Evolutionary conservation across 148 eudicot species (phyloP), one percentile per base, ranked within the genome.

Genomic region (Fallopia convolvulus): DNA sequence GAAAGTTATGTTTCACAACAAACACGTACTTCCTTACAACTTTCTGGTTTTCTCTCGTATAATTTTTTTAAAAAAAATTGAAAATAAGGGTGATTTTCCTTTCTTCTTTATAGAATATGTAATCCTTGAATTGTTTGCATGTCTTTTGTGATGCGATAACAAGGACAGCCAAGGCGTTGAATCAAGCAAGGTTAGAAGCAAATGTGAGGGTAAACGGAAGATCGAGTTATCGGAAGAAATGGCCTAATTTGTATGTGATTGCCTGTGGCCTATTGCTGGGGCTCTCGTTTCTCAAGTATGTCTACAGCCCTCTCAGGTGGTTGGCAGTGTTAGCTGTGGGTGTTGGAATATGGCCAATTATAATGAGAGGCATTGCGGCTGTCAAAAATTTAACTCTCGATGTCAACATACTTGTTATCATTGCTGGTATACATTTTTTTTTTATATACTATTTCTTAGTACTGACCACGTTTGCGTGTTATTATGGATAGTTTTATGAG

Each of bases 171-270:
- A 94, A 92, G 84, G 91, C 85, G 46, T 71, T 94, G 68, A 94
- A 94, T 66, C 85, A 89, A 80, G 92, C 97, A 0, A 79, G 92
- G 20, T 80, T 94, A 41, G 98, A 92, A 83, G 98, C 98, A 30
- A 92, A 89, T 61, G 83, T 92, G 6, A 83, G 92, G 77, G 88
- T 84, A 6, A 47, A 80, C 21, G 96, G 97, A 50, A 77, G 82
- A 32, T 52, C 74, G 15, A 88, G 60, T 23, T 75, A 84, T 47
- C 65, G 74, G 81, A 89, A 89, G 21, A 90, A 85, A 85, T 90
- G 95, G 97, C 98, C 97, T n/a, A 92, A 90, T 74, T 90, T 88
- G 2, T 92, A 76, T 36, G 90, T 90, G 40, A 77, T 94, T 46
- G 79, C 83, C 4, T 86, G 91, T 26, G 98, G 98, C 12, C 21